These are phyloP conservation scores for Coemansia sp. DNA, from an alignment of 192 early-diverging fungal genomes.

Conservation along the genomic window DNA sequence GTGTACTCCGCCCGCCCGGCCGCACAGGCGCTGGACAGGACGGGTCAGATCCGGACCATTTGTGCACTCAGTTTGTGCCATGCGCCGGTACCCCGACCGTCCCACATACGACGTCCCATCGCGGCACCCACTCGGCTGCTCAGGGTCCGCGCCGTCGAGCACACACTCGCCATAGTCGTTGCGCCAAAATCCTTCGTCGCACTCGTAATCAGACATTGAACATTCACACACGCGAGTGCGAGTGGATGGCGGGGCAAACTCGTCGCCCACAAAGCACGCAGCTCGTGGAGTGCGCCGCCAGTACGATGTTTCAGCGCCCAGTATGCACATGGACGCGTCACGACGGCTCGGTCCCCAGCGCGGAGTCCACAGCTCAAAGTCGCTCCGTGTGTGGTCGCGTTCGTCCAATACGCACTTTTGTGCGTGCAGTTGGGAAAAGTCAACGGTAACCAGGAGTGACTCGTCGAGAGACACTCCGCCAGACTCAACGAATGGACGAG, in stretches of 20 bases:
- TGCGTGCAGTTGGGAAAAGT: conserved; percentile 56
- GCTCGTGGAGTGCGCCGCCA: conserved; percentile 73
- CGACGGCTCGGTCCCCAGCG: conserved; percentile 39
- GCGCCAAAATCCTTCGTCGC: conserved; percentile 80
- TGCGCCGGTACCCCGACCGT: conserved; percentile 80
- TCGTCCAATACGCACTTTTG: conserved; percentile 57
- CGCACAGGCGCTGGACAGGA: conserved; percentile 70
- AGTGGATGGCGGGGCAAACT: conserved; percentile 59
- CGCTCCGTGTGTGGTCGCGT: conserved; percentile 60
- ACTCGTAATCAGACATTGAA: conserved; percentile 80
- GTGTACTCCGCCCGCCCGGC: conserved; percentile 49
- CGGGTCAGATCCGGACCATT: conserved; percentile 68
- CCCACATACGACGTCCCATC: conserved; percentile 65
- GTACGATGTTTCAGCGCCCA: conserved; percentile 64
- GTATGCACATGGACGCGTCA: conserved; percentile 62
- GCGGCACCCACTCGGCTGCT: conserved; percentile 70
- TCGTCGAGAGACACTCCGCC: conserved; percentile 20
- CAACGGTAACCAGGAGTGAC: conserved; percentile 55
- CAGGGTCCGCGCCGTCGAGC: conserved; percentile 70
- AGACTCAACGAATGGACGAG: conserved; percentile 37
- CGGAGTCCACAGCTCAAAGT: conserved; percentile 89
- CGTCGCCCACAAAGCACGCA: conserved; percentile 67
- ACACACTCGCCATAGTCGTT: conserved; percentile 67
- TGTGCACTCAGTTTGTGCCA: conserved; percentile 69
- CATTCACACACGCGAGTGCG: conserved; percentile 68